Conservation (phyloP, 345 rosid genomes). For the Sapria himalayana region DNA sequence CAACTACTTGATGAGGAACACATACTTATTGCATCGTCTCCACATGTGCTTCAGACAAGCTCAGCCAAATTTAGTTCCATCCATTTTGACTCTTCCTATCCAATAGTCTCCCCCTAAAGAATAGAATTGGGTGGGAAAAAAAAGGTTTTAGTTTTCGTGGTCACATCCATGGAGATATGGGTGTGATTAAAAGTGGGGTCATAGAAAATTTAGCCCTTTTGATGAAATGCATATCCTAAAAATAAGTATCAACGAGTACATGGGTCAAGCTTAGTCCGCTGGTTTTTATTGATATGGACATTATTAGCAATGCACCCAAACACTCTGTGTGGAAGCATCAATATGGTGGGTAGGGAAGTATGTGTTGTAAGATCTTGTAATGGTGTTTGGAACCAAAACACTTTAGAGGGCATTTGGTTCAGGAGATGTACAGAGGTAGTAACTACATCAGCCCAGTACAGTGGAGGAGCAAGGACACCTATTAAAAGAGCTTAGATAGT, state of each 20-base stretch:
- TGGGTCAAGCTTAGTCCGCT: neutral
- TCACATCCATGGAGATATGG: neutral
- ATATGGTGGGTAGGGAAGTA: neutral
- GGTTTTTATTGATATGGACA: neutral
- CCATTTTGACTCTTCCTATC: too few species aligned
- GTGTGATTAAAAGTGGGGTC: neutral
- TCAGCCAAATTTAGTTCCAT: too few species aligned
- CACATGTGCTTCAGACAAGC: too few species aligned
- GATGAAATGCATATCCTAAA: neutral
- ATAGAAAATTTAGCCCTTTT: neutral
- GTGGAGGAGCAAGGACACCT: neutral
- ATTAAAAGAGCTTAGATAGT: neutral
- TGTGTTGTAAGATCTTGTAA: neutral
- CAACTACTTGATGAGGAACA: too few species aligned
- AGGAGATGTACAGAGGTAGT: neutral
- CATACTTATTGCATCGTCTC: too few species aligned
- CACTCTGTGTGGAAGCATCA: neutral
- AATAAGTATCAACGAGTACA: neutral
- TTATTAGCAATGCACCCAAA: neutral
- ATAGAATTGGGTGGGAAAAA: neutral
- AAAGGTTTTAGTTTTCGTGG: neutral
- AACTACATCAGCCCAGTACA: neutral
- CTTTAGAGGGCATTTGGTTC: neutral
- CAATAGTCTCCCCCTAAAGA: too few species aligned
- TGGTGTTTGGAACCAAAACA: neutral